Percentiles rank a stretch among this genome's conserved stretches.
phyloP scores from a whole-genome alignment of 78 protist species.

The Tieghemostelium lacteum region DNA sequence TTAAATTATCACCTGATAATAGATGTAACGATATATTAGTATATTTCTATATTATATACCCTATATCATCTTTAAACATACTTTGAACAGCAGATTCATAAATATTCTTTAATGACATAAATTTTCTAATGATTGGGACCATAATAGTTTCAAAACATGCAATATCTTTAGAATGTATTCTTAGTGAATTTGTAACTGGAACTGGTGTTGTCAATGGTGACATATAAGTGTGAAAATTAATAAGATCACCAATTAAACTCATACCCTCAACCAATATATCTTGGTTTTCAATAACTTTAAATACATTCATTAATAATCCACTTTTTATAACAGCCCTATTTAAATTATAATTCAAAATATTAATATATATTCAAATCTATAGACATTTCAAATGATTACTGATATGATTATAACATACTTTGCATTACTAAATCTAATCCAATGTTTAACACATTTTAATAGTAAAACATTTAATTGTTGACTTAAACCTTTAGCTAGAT shows the following conservation, averaged over 20 bases:
- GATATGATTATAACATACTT: slow-evolving; percentile 12
- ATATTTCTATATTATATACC: background rate
- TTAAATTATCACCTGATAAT: slow-evolving; percentile 12
- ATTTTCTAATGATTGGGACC: slow-evolving; percentile 37
- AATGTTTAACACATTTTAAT: slow-evolving; percentile 42
- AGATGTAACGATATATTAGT: background rate
- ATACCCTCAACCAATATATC: background rate
- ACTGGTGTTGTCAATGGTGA: slow-evolving; percentile 13
- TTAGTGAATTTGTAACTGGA: slow-evolving; percentile 17
- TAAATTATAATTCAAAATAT: background rate
- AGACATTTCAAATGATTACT: background rate
- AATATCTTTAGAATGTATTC: background rate
- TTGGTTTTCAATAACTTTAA: slow-evolving; percentile 13
- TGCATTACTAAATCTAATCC: slow-evolving; percentile 48
- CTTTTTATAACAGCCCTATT: slow-evolving; percentile 8
- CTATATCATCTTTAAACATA: background rate
- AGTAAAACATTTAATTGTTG: slow-evolving; percentile 11
- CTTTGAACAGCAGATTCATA: slow-evolving; percentile 38
- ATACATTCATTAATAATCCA: slow-evolving; percentile 17
- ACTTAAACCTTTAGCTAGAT: background rate
- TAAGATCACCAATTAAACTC: slow-evolving; percentile 56
- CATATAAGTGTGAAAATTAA: slow-evolving; percentile 54
- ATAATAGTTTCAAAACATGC: slow-evolving; percentile 24
- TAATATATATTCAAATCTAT: background rate
- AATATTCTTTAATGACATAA: slow-evolving; percentile 34